Percentiles rank a stretch among this genome's conserved stretches.
phyloP scores from a whole-genome alignment of 2,329 filamentous ascomycete species.

The Calonectria naviculata region DNA sequence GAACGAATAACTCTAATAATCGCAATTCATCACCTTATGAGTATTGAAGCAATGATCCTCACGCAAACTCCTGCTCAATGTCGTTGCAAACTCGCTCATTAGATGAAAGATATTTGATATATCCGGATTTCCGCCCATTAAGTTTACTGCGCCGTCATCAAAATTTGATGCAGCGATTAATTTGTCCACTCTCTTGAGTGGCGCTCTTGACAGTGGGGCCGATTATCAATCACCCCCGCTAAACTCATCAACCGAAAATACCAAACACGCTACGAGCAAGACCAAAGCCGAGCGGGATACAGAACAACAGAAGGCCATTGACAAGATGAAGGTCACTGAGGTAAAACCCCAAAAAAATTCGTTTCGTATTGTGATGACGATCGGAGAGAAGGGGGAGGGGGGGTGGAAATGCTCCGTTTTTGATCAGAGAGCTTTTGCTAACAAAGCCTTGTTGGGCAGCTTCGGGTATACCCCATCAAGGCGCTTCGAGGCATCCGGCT shows the following conservation, averaged over 20 bases:
- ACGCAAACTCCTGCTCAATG: too few species aligned
- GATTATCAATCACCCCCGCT: slow-evolving; percentile 32
- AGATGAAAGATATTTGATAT: background rate
- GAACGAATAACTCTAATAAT: too few species aligned
- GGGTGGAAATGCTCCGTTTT: background rate
- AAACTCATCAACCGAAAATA: background rate
- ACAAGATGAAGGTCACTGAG: slow-evolving; percentile 46
- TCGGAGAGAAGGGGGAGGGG: too few species aligned
- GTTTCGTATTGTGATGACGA: too few species aligned
- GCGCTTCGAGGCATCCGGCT: slow-evolving; percentile 72
- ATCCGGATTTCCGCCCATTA: slow-evolving; percentile 16
- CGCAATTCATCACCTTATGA: too few species aligned
- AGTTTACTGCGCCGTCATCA: too few species aligned
- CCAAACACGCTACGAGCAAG: background rate
- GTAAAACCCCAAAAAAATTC: too few species aligned
- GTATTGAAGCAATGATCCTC: too few species aligned
- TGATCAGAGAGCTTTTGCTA: background rate
- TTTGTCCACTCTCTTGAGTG: slow-evolving; percentile 9
- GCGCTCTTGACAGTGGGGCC: slow-evolving; percentile 17
- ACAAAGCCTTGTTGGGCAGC: slow-evolving; percentile 41
- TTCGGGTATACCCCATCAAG: slow-evolving; percentile 82
- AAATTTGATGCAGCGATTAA: background rate
- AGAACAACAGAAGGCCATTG: slow-evolving; percentile 12
- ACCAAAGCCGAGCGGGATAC: slow-evolving; percentile 17
- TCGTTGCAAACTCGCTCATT: too few species aligned